Evolutionary conservation across 2,329 filamentous ascomycete species (phyloP).

Genomic region (Aspergillus puulaauensis): DNA sequence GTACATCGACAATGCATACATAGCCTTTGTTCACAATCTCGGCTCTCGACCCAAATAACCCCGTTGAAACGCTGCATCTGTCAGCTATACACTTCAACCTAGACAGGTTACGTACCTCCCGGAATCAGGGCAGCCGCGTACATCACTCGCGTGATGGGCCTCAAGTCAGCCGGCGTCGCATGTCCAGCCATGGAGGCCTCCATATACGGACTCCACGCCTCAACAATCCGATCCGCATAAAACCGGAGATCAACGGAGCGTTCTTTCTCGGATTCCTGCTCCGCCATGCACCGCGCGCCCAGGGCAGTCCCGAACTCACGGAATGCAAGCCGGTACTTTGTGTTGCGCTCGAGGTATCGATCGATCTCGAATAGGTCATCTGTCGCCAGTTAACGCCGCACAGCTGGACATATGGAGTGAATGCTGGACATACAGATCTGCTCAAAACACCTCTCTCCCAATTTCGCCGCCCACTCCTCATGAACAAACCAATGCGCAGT

Average conservation of each 20-base stretch:
- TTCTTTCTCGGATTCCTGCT: conserved; percentile 36
- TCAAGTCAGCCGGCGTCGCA: conserved; percentile 44
- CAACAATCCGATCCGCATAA: conserved; percentile 37
- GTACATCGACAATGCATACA: neutral
- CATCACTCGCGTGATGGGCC: conserved; percentile 58
- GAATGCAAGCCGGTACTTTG: conserved; percentile 49
- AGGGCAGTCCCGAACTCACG: conserved; percentile 56
- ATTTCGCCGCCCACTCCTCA: conserved; percentile 49
- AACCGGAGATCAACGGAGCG: conserved; percentile 28
- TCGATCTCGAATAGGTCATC: conserved; percentile 38
- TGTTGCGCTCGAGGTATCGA: conserved; percentile 35
- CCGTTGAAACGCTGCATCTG: conserved; percentile 32
- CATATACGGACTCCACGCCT: conserved; percentile 41
- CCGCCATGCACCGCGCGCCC: conserved; percentile 45
- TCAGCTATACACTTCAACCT: neutral
- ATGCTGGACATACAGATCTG: conserved; percentile 33
- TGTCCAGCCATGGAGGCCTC: conserved; percentile 32
- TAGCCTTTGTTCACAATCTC: neutral
- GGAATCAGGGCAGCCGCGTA: conserved; percentile 57
- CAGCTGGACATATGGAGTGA: neutral
- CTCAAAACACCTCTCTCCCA: conserved; percentile 38
- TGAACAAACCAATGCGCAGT: conserved; percentile 52
- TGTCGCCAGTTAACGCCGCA: conserved; percentile 6
- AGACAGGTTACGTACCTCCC: conserved; percentile 47
- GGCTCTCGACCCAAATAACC: conserved; percentile 39